A percentile compares a stretch with the other conserved stretches of the same genome.
Evolutionary conservation across 805 yeast genomes (phyloP).

Genomic region (Hanseniaspora meyeri): DNA sequence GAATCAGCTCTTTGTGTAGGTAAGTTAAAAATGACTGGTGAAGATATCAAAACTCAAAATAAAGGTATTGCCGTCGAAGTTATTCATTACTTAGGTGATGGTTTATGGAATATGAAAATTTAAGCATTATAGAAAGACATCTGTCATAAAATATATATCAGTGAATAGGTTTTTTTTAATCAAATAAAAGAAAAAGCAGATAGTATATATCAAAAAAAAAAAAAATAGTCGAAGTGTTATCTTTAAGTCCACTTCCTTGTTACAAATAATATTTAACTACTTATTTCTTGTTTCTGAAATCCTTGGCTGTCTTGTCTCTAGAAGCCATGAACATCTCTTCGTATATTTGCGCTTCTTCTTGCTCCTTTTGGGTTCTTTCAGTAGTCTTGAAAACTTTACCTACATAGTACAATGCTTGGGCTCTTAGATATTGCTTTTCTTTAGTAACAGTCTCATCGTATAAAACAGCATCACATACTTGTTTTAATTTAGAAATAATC

Average conservation of each 20-base stretch:
- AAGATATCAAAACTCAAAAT: constrained; percentile 68
- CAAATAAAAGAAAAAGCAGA: no score
- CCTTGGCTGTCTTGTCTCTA: constrained; percentile 31
- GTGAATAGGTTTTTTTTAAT: no score
- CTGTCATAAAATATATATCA: neutral
- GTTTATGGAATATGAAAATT: constrained; percentile 57
- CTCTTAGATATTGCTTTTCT: constrained; percentile 43
- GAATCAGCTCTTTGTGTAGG: constrained; percentile 86
- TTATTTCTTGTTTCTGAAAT: constrained; percentile 6
- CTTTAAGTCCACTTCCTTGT: neutral
- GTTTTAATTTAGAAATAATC: constrained; percentile 58
- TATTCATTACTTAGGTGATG: constrained; percentile 77
- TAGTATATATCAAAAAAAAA: no score
- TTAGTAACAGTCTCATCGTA: constrained; percentile 43
- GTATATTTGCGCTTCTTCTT: constrained; percentile 63
- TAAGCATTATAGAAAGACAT: constrained; percentile 25
- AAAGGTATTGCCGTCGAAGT: constrained; percentile 86
- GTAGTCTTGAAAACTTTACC: constrained; percentile 52
- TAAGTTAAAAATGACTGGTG: constrained; percentile 74
- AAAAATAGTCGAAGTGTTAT: no score
- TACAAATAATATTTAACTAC: neutral
- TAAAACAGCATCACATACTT: constrained; percentile 55
- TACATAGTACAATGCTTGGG: constrained; percentile 46
- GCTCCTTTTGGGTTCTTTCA: constrained; percentile 54
- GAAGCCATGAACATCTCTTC: constrained; percentile 56